Percentiles rank a stretch among this genome's conserved stretches.
These are phyloP conservation scores for Globisporangium paroecandrum DNA, from an alignment of 352 stramenopile genomes.

Conservation along the genomic window DNA sequence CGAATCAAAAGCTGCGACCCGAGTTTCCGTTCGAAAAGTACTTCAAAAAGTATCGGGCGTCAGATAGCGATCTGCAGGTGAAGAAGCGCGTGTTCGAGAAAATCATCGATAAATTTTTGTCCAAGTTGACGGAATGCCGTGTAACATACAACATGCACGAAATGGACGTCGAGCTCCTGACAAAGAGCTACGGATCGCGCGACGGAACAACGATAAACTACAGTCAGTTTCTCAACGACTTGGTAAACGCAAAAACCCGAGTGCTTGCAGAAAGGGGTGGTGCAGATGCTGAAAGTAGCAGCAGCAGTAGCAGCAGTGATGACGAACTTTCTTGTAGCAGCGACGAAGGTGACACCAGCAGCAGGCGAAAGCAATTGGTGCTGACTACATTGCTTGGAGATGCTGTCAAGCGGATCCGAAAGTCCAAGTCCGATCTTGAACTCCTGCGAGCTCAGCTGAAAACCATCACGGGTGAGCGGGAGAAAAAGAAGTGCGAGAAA, in stretches of 20 bases:
- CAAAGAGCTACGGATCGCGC: constrained; percentile 26
- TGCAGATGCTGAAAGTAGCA: constrained; percentile 12
- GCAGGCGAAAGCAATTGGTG: constrained; percentile 26
- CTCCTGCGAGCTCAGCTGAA: constrained; percentile 27
- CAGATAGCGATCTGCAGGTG: constrained; percentile 32
- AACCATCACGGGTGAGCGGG: constrained; percentile 14
- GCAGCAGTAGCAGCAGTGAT: constrained; percentile 24
- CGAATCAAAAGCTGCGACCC: constrained; percentile 45
- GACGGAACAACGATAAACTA: constrained; percentile 37
- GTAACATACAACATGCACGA: constrained; percentile 67
- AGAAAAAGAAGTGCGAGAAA: constrained; percentile 26
- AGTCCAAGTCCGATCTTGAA: constrained; percentile 35
- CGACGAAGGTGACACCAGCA: constrained; percentile 37
- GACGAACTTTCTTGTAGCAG: constrained; percentile 43
- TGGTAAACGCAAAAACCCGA: constrained; percentile 30
- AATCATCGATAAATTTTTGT: constrained; percentile 74
- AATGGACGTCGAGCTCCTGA: constrained; percentile 51
- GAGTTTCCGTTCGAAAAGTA: constrained; percentile 77
- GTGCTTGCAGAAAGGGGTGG: constrained; percentile 1
- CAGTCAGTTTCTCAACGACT: constrained; percentile 45
- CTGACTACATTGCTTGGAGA: constrained; percentile 29
- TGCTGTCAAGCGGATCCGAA: constrained; percentile 34
- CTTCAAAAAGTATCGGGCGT: constrained; percentile 60
- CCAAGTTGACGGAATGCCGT: constrained; percentile 43
- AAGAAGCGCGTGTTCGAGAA: constrained; percentile 68